phyloP scores from a whole-genome alignment of 768 basidiomycete genomes.

The Gymnopilus junonius region DNA sequence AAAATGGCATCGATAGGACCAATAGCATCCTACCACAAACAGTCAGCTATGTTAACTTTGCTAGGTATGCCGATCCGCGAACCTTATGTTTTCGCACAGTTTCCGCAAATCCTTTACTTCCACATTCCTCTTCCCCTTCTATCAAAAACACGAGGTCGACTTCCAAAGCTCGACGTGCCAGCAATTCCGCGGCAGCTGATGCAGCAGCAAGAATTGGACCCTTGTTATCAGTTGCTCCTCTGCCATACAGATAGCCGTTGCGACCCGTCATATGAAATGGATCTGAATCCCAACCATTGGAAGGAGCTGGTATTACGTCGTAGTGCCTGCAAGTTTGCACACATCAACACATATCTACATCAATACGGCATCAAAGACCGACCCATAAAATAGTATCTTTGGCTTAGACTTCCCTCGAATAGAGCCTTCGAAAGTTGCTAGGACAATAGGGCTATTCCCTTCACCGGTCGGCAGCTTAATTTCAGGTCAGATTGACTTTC shows the following conservation, averaged over 20 bases:
- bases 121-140: conserved; percentile 98
- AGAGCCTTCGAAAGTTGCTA: conserved; percentile 83
- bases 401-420: conserved; percentile 62
- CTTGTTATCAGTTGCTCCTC: conserved; percentile 94
- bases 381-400: conserved; percentile 92
- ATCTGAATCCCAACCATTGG: conserved; percentile 77
- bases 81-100: conserved; percentile 80
- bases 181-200: conserved; percentile 83
- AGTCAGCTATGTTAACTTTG: not conserved
- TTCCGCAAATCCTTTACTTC: conserved; percentile 85
- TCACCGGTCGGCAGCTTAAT: conserved; percentile 76
- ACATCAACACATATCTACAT: not conserved
- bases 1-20: conserved; percentile 90
- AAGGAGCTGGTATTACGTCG: conserved; percentile 89
- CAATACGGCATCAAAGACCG: conserved; percentile 18
- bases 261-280: conserved; percentile 83
- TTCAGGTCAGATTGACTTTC: not conserved
- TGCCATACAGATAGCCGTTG: conserved; percentile 90
- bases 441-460: conserved; percentile 83
- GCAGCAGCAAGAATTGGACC: conserved; percentile 93
- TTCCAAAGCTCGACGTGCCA: conserved; percentile 72
- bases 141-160: conserved; percentile 90
- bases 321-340: conserved; percentile 70
- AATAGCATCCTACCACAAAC: conserved; percentile 63
- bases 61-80: not conserved